phyloP scores from a whole-genome alignment of 78 protist genomes.

The Dictyostelium brefeldianum region DNA sequence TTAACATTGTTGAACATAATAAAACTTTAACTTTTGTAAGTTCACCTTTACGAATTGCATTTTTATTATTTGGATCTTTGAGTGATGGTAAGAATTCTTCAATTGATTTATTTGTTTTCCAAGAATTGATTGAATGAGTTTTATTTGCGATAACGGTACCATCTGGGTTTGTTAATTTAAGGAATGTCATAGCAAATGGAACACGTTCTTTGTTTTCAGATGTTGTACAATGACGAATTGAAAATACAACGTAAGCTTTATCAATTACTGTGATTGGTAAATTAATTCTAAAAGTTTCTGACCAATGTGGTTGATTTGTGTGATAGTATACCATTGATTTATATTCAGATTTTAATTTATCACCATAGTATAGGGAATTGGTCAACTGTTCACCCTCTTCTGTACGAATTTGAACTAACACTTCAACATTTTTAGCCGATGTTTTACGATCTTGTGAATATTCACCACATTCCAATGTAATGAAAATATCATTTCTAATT shows the following conservation, averaged over 20 bases:
- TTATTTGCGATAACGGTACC: conserved; percentile 71
- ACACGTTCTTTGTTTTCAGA: conserved; percentile 59
- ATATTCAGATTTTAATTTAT: conserved; percentile 51
- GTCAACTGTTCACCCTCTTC: conserved; percentile 51
- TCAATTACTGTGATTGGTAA: conserved; percentile 37
- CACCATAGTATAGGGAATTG: conserved; percentile 60
- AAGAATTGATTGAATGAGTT: conserved; percentile 49
- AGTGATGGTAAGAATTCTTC: conserved; percentile 67
- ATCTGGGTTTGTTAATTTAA: conserved; percentile 65
- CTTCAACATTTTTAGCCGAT: conserved; percentile 54
- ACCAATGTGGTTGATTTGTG: conserved; percentile 78
- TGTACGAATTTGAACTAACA: conserved; percentile 41
- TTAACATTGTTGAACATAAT: conserved; percentile 59
- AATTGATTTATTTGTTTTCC: conserved; percentile 50
- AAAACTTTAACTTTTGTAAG: conserved; percentile 42
- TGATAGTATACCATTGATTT: conserved; percentile 75
- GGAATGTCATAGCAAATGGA: conserved; percentile 61
- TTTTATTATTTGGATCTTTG: conserved; percentile 49
- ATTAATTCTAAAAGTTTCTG: conserved; percentile 56
- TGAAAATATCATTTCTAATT: conserved; percentile 46
- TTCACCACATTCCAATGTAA: conserved; percentile 61
- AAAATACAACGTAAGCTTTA: conserved; percentile 46
- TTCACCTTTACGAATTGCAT: conserved; percentile 58
- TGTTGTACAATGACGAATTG: conserved; percentile 78
- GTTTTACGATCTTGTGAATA: conserved; percentile 79